phyloP scores from a whole-genome alignment of 2,329 filamentous ascomycete species.

The Juglanconis oblonga region DNA sequence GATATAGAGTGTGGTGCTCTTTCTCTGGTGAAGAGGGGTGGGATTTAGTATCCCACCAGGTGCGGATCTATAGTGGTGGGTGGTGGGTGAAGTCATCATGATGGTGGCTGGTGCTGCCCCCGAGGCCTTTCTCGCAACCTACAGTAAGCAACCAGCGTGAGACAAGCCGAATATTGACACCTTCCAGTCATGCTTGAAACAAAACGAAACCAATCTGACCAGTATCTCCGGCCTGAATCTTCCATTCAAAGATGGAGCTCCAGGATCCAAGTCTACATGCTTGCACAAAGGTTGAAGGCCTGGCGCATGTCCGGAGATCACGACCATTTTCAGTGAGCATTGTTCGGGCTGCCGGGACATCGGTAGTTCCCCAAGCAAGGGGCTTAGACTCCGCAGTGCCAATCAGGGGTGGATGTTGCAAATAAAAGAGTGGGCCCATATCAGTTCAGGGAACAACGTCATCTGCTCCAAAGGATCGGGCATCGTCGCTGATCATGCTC shows the following conservation, averaged over 20 bases:
- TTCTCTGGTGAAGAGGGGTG: background rate
- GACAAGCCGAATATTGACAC: background rate
- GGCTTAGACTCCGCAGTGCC: no score
- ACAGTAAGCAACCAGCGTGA: background rate
- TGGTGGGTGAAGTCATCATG: no score
- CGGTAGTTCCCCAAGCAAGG: no score
- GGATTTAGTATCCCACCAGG: background rate
- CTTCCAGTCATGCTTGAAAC: slow-evolving; percentile 2
- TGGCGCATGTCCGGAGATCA: background rate
- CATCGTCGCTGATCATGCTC: background rate
- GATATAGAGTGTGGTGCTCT: background rate
- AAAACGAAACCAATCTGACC: background rate
- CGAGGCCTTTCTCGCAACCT: background rate
- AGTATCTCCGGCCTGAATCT: background rate
- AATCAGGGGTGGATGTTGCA: background rate
- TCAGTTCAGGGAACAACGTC: background rate
- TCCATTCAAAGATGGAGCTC: background rate
- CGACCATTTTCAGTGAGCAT: background rate
- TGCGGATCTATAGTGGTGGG: no score
- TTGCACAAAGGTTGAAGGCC: background rate
- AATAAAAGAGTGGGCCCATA: background rate
- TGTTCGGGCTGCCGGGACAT: background rate
- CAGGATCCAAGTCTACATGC: background rate
- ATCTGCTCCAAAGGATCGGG: background rate
- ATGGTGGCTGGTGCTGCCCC: no score